Evolutionary conservation across 2,329 filamentous ascomycete species (phyloP), one percentile per base, ranked within the genome.

Genomic region (Blastomyces percursus): DNA sequence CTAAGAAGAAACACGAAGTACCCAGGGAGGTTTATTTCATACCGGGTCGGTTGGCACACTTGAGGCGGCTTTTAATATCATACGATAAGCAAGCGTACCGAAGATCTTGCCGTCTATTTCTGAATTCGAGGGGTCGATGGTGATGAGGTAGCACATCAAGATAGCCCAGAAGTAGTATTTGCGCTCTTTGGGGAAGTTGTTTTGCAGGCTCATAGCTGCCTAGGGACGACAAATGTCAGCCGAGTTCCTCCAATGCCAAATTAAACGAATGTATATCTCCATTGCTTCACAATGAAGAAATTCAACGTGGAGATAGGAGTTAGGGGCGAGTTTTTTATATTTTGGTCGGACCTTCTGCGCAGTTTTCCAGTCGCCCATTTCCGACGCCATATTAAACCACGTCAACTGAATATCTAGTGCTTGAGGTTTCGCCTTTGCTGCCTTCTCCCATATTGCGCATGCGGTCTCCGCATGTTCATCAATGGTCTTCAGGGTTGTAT

Each of bases 141-240:
- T 69, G 51, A 79, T 71, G 54, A 80, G 69, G 62, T 78, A 73
- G 64, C 75, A 78, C 66, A 78, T 72, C 62, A 81, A 74, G 35
- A 80, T 79, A 32, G 78, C 78, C 76, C 78, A 80, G 65, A 80
- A 78, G 64, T 79, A 77, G 66, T 79, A 80, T 57, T 78, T 74
- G 55, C 78, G 73, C 30, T 76, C 73, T 64, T 76, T 76, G 0
- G 79, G 76, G 62, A 80, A 81, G 62, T 79, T 78, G 66, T 75
- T 80, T 65, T 79, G 77, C 51, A 80, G 75, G 63, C 74, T 76
- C 78, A 80, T 80, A 55, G 78, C 75, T 63, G 79, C 78, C 78
- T 80, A 66, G 59, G 51, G 63, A 40, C 46, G 61, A 60, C 57
- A 66, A 62, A 65, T 66, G 64, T 67, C 67, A 70, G 66, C 64